Evolutionary conservation across 345 rosid species (phyloP).

Genomic region (Eucalyptus coolabah): DNA sequence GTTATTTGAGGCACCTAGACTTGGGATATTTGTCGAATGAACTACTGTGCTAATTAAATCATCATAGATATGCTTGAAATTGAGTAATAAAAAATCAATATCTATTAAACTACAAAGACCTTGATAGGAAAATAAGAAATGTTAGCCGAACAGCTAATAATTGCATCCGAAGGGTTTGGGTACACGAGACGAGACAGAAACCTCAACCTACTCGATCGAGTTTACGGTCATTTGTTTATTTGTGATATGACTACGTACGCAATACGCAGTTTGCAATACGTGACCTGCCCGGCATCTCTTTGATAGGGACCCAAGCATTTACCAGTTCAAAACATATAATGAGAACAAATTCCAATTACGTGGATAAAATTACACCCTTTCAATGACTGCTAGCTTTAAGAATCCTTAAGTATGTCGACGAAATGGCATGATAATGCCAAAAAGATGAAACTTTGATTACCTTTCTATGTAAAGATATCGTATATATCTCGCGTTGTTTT

Average conservation of each 20-base stretch:
- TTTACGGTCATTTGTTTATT: neutral
- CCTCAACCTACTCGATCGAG: neutral
- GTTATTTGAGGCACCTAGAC: neutral
- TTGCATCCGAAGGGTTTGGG: neutral
- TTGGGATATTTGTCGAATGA: neutral
- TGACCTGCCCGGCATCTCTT: neutral
- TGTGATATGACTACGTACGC: neutral
- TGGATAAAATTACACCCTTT: neutral
- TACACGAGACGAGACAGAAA: neutral
- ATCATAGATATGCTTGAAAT: neutral
- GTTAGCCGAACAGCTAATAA: neutral
- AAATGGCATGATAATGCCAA: neutral
- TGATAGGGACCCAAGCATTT: neutral
- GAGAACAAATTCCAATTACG: neutral
- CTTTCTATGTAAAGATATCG: neutral
- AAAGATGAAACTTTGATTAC: neutral
- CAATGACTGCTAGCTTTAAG: neutral
- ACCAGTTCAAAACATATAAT: neutral
- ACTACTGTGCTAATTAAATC: neutral
- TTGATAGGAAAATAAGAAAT: neutral
- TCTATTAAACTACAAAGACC: neutral
- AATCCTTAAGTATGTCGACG: neutral
- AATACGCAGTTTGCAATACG: neutral
- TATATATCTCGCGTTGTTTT: neutral
- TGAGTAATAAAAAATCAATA: neutral